These are phyloP conservation scores for Brasenia schreberi DNA, from an alignment of 164 flowering plant species.

Conservation along the genomic window DNA sequence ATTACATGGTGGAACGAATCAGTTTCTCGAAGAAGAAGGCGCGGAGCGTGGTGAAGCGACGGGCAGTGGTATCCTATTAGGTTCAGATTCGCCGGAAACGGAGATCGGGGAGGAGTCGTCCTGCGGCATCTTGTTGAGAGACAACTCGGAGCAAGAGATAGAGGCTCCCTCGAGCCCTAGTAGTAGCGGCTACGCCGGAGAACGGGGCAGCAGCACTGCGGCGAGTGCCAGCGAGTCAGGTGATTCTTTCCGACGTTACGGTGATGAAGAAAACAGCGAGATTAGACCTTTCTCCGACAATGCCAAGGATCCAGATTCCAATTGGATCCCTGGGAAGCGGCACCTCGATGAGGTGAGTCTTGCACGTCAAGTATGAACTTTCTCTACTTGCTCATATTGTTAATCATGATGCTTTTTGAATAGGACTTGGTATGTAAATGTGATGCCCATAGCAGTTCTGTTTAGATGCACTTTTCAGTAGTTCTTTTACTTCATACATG, in stretches of 20 bases:
- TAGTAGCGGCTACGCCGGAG: constrained; percentile 90
- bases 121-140: constrained; percentile 15
- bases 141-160: constrained; percentile 25
- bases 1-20: background rate
- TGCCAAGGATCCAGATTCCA: constrained; percentile 7
- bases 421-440: background rate
- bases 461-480: no score
- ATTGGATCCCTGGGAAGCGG: constrained; percentile 24
- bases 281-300: constrained; percentile 1
- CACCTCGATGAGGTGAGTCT: constrained; percentile 23
- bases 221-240: constrained; percentile 34
- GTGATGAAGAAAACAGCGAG: constrained; percentile 1
- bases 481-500: no score
- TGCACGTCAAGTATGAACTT: background rate
- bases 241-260: constrained; percentile 12
- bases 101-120: background rate
- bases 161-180: constrained; percentile 57
- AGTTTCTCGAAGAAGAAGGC: background rate
- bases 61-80: background rate
- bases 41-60: background rate
- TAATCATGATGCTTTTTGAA: background rate
- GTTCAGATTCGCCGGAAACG: background rate
- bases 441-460: no score
- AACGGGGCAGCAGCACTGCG: constrained; percentile 55
- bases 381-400: background rate